These are phyloP conservation scores for Beauveria medogensis DNA, from an alignment of 2,329 filamentous ascomycete genomes.

Conservation along the genomic window DNA sequence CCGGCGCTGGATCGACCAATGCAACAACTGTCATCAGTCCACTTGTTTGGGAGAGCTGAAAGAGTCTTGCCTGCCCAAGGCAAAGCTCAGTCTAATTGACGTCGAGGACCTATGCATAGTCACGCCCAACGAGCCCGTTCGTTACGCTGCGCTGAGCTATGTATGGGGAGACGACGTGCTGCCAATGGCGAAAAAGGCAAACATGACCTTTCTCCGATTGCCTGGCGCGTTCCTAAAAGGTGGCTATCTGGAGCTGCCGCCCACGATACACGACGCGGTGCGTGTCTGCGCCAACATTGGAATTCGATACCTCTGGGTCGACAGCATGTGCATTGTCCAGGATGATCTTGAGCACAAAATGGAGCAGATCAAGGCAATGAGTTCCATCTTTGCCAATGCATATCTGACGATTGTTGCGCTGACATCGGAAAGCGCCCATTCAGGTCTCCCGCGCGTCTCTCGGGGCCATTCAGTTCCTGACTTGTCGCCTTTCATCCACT, in stretches of 20 bases:
- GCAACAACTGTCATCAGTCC: conserved; percentile 5
- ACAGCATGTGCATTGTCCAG: conserved; percentile 12
- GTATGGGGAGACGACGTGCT: conserved; percentile 2
- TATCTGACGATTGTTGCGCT: conserved; percentile 7
- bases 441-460: neutral
- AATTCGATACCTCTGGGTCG: conserved; percentile 13
- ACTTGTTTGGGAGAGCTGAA: neutral
- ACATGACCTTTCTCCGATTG: neutral
- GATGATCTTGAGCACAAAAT: conserved; percentile 6
- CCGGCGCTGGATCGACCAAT: conserved; percentile 8
- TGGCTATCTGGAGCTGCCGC: neutral
- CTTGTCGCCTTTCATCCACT: neutral
- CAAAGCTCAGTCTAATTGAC: conserved; percentile 8
- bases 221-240: conserved; percentile 3
- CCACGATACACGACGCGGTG: conserved; percentile 9
- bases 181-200: neutral
- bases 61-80: neutral
- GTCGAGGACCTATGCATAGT: conserved; percentile 10
- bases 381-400: conserved; percentile 5
- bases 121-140: conserved; percentile 2
- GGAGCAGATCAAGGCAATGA: conserved; percentile 11
- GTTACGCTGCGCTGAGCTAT: conserved; percentile 11
- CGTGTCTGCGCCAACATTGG: conserved; percentile 8
- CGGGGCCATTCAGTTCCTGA: neutral
- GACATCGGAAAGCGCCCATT: neutral